Evolutionary conservation across 371 early-diverging fungal genomes (phyloP), one percentile per base, ranked within the genome.

Genomic region (Sporodiniella umbellata): DNA sequence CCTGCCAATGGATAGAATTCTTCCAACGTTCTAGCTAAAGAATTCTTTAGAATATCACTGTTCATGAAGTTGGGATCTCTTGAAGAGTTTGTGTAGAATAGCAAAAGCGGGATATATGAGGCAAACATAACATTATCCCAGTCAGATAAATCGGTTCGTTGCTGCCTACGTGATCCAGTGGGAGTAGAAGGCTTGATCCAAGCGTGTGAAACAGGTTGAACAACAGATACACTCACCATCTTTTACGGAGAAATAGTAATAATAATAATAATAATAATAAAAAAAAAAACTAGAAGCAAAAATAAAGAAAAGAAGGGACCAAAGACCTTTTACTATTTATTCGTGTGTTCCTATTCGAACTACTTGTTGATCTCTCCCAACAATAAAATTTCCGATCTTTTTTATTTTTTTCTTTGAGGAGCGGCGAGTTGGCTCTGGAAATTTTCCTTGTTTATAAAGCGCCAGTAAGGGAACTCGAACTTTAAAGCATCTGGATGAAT

Each of bases 41-140:
- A 53, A 1, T 31, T 47, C 12, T 23, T 59, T 5, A 71, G 45
- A 19, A 35, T 26, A 0, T 37, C n/a, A 2, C 62, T 62, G 21
- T 60, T 60, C 71, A 71, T 71, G 15, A 71, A 71, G 8, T 59
- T 46, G 17, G 61, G 47, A n/a, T 43, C 22, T 19, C 59, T 48
- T 7, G 44, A 26, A n/a, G 42, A 35, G 15, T 67, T 67, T 2
- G 57, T 49, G 17, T 67, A 71, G 22, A 71, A 71, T 17, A 71
- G 19, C 2, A 71, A 40, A 1, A 71, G 21, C 4, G 71, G 67
- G 2, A 62, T 71, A 53, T 71, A 71, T 0, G 71, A 67, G 30
- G 67, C 67, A 46, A 62, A 71, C 71, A 71, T 71, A 26, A 71
- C 71, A 8, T 57, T 54, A 48, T 71, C 71, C 71, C 71, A 71